These are phyloP conservation scores for Calonectria henricotiae DNA, from an alignment of 2,329 filamentous ascomycete species.

Conservation along the genomic window DNA sequence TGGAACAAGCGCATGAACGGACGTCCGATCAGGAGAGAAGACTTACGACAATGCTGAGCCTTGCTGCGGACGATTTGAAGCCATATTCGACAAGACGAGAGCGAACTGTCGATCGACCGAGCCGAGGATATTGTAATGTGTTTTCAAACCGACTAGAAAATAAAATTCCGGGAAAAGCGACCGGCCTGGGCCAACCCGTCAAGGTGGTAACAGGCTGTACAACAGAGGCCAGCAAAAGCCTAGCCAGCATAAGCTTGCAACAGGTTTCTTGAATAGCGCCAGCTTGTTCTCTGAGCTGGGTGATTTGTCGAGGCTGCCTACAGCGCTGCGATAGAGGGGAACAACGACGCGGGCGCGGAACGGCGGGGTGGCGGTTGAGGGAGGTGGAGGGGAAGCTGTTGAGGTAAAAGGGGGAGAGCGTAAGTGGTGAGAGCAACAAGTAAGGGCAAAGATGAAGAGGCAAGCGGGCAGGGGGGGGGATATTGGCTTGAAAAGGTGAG, in stretches of 20 bases:
- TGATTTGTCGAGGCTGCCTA: neutral
- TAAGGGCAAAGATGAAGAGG: neutral
- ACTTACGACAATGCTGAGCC: constrained; percentile 31
- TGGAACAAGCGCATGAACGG: neutral
- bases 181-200: neutral
- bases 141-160: neutral
- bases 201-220: neutral
- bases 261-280: neutral
- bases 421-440: neutral
- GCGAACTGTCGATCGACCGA: neutral
- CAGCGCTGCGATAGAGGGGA: neutral
- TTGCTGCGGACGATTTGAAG: constrained; percentile 28
- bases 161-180: neutral
- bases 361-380: neutral
- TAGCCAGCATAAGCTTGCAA: neutral
- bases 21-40: neutral
- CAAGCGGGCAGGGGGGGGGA: too few relatives aligned
- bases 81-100: constrained; percentile 20
- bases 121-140: neutral
- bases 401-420: neutral
- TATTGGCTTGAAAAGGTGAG: neutral
- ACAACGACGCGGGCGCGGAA: neutral
- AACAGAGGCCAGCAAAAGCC: neutral
- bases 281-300: neutral
- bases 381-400: neutral